These are phyloP conservation scores for Trichomonascaceae sp. DNA, from an alignment of 1,139 yeast species.

Conservation along the genomic window DNA sequence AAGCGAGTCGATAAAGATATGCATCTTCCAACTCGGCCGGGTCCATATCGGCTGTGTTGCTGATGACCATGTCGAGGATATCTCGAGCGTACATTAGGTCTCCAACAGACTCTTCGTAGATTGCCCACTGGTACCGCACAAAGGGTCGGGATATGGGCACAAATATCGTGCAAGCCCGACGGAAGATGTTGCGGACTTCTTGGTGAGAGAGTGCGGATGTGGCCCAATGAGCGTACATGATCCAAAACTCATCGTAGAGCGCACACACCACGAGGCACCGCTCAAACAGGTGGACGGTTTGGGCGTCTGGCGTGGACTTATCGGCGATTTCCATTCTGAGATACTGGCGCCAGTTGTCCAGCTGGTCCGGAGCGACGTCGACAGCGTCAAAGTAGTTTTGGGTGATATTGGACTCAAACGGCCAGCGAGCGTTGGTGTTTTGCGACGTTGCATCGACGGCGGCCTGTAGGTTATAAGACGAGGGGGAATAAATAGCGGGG, in stretches of 20 bases:
- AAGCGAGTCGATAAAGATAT: slow-evolving; percentile 13
- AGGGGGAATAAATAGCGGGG: slow-evolving; percentile 13
- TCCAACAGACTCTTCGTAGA: slow-evolving; percentile 24
- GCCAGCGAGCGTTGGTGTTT: slow-evolving; percentile 47
- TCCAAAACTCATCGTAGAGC: slow-evolving; percentile 46
- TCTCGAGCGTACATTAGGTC: slow-evolving; percentile 21
- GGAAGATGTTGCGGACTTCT: slow-evolving; percentile 17
- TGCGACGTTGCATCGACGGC: slow-evolving; percentile 49
- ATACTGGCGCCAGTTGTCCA: slow-evolving; percentile 50
- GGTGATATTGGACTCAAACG: slow-evolving; percentile 45
- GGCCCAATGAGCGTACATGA: slow-evolving; percentile 41
- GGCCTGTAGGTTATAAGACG: slow-evolving; percentile 26
- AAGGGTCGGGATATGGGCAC: slow-evolving; percentile 23
- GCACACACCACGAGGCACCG: slow-evolving; percentile 38
- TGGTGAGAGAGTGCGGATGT: background rate
- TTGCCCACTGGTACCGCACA: slow-evolving; percentile 24
- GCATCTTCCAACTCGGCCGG: slow-evolving; percentile 6
- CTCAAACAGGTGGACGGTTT: slow-evolving; percentile 38
- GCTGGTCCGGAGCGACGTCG: slow-evolving; percentile 34
- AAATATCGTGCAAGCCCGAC: slow-evolving; percentile 21
- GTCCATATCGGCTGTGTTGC: too few species aligned
- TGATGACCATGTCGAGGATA: slow-evolving; percentile 12
- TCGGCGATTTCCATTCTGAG: slow-evolving; percentile 44
- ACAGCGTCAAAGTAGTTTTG: slow-evolving; percentile 40
- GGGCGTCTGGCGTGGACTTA: slow-evolving; percentile 26